Evolutionary conservation across 2,329 filamentous ascomycete genomes (phyloP), one percentile per base, ranked within the genome.

Genomic region (Tolypocladium sp.): DNA sequence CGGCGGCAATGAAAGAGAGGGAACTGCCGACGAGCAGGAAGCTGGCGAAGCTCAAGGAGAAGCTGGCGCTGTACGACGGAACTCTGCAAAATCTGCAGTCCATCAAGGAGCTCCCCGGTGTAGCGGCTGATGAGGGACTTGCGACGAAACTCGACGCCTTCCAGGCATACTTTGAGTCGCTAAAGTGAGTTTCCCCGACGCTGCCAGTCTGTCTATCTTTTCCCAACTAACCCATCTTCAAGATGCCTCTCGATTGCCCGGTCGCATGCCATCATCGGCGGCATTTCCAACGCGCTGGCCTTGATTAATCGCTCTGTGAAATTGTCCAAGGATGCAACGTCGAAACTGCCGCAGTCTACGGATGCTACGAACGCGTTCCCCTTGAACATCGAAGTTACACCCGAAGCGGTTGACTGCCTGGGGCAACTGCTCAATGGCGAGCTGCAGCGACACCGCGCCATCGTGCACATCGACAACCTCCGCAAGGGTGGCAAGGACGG

Each of bases 31-130:
- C 84, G 20, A 88, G 90, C 25, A 87, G 87, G 63, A 91, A 90
- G 70, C 78, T 96, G 57, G 87, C 88, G 15, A 87, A 89, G 67
- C 78, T 97, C 57, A 89, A 91, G 69, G 93, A 97, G 71, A 88
- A 91, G 67, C 86, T 90, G 17, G 92, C 93, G 3, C 79, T 99
- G 2, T 97, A 97, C 70, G 92, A 97, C 70, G 91, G 91, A 30
- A 95, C 89, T 10, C 76, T 97, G 30, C 91, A 97, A 74, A 97
- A 91, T 73, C 79, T 99, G 61, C 90, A 97, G 64, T 91, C 92
- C 5, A 86, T 97, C 71, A 91, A 89, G 67, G 91, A 96, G 61
- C 81, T 99, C 17, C 89, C 92, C 2, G 94, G 94, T 73, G 90
- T 97, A 22, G 91, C 91, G 41, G 89, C 91, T 49, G 94, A 99